Percentiles rank a stretch among this genome's conserved stretches.
phyloP scores from a whole-genome alignment of 768 basidiomycete species.

The Boletales sp. region DNA sequence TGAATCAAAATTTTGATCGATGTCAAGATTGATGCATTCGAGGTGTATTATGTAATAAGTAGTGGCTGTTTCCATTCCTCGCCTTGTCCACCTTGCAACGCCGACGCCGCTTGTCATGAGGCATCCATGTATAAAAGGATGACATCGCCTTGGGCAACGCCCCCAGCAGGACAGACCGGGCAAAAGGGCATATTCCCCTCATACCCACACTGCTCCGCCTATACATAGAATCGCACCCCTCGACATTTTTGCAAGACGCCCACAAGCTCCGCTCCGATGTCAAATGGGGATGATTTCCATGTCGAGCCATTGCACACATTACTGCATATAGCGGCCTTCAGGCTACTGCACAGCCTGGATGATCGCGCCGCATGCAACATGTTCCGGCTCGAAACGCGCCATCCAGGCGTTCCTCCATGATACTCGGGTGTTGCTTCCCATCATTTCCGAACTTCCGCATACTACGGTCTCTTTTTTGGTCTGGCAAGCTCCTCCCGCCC shows the following conservation, averaged over 20 bases:
- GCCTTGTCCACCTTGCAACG: too few species aligned
- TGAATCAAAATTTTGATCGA: slow-evolving; percentile 18
- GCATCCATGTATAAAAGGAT: slow-evolving; percentile 13
- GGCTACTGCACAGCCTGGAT: slow-evolving; percentile 17
- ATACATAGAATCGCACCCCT: slow-evolving; percentile 14
- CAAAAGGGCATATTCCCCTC: slow-evolving; percentile 16
- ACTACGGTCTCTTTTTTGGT: neutral
- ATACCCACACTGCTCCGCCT: slow-evolving; percentile 3
- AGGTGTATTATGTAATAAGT: slow-evolving; percentile 19
- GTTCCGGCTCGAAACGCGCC: slow-evolving; percentile 28
- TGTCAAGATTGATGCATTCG: neutral
- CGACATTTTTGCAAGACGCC: slow-evolving; percentile 4
- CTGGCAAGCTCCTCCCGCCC: slow-evolving; percentile 7
- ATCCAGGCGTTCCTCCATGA: slow-evolving; percentile 16
- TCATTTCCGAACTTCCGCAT: slow-evolving; percentile 23
- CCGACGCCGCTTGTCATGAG: slow-evolving; percentile 15
- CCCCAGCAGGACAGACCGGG: slow-evolving; percentile 10
- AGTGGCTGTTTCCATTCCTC: slow-evolving; percentile 9
- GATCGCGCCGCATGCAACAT: slow-evolving; percentile 15
- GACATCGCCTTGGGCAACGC: slow-evolving; percentile 19
- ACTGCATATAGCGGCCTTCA: slow-evolving; percentile 8
- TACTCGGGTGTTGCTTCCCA: slow-evolving; percentile 3
- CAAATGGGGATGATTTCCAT: slow-evolving; percentile 17
- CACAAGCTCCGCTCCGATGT: slow-evolving; percentile 21
- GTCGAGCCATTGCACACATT: slow-evolving; percentile 5